Percentiles rank a stretch among this genome's conserved stretches.
These are phyloP conservation scores for Mucor ambiguus DNA, from an alignment of 371 early-diverging fungal genomes.

Conservation along the genomic window DNA sequence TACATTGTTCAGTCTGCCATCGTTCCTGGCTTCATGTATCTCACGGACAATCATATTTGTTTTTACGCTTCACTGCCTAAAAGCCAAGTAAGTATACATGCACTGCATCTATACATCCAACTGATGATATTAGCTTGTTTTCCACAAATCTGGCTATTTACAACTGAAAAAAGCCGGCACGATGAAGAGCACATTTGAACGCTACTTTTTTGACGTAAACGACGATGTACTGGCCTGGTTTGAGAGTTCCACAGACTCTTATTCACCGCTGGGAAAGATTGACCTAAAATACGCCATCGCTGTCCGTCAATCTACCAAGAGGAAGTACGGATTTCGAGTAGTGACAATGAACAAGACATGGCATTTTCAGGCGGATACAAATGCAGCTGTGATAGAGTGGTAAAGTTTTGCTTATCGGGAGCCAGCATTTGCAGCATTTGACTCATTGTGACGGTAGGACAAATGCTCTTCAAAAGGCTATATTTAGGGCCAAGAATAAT, in stretches of 20 bases:
- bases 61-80: constrained; percentile 72
- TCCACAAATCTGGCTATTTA: constrained; percentile 69
- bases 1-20: constrained; percentile 72
- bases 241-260: constrained; percentile 64
- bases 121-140: constrained; percentile 39
- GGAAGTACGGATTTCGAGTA: constrained; percentile 60
- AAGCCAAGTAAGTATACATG: constrained; percentile 37
- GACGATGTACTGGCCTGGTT: constrained; percentile 67
- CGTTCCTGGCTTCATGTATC: constrained; percentile 71
- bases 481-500: constrained; percentile 64
- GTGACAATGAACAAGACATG: constrained; percentile 56
- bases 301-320: constrained; percentile 52
- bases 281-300: constrained; percentile 65
- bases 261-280: constrained; percentile 72
- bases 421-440: neutral
- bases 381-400: constrained; percentile 59
- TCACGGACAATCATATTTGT: constrained; percentile 70
- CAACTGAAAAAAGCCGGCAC: constrained; percentile 47
- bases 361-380: constrained; percentile 60
- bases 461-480: constrained; percentile 62
- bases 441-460: constrained; percentile 36
- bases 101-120: neutral
- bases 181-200: constrained; percentile 44
- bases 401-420: constrained; percentile 15
- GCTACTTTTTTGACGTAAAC: constrained; percentile 74